Evolutionary conservation across 768 basidiomycete species (phyloP), one percentile per base, ranked within the genome.

Genomic region (Hygrophorus russula): DNA sequence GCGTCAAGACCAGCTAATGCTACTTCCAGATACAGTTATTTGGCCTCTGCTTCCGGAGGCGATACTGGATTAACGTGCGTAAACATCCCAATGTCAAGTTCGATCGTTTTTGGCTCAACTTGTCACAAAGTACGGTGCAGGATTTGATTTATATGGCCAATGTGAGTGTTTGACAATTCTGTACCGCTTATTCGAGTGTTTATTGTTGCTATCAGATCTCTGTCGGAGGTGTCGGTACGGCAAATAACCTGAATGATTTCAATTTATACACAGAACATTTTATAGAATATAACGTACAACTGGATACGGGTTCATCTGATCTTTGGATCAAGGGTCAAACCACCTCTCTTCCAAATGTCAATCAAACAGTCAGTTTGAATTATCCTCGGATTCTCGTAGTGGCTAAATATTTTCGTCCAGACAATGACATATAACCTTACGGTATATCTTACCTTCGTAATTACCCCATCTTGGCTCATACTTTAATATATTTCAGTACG

Each of bases 291-390:
- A 62, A 71, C 39, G 74, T 88, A 11, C 88, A 91, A 58, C 64
- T 91, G 38, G 88, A 91, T 61, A 88, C 86, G 1, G 88, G 88
- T 48, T 89, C 86, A 8, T 82, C 75, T 49, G 88, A 91, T 61
- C 69, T 91, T 24, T 89, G 86, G 78, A 69, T 85, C 41, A 63
- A 73, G 48, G 70, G 71, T 15, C 47, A 62, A 27, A 56, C 58
- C 1, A 61, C 62, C 30, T 69, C 76, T 11, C 56, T 79, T 47
- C 74, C 79, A 20, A 68, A 67, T 44, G 54, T 66, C 29, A 61
- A 62, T 11, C 56, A 64, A 43, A 78, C 73, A 20, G 82, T 81
- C 46, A 44, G 73, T 60, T 27, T 42, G 20, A 27, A 20, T 42
- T 17, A 18, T 41, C 40, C 36, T 41, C n/a, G 14, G 41, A 5